These are phyloP conservation scores for Magnolia sinica DNA, from an alignment of 164 flowering plant species.

Conservation along the genomic window DNA sequence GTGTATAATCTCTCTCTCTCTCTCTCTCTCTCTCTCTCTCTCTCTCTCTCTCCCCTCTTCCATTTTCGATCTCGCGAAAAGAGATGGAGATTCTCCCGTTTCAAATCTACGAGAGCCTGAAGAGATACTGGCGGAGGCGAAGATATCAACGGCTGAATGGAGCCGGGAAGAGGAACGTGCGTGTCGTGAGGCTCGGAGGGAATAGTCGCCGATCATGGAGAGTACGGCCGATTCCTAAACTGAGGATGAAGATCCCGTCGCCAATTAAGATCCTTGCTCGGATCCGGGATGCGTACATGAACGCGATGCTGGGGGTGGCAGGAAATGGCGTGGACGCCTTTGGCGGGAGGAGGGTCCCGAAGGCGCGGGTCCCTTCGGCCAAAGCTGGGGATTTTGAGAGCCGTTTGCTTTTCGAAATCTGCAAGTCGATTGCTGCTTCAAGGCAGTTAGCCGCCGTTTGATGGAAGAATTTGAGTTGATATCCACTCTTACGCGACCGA, in stretches of 20 bases:
- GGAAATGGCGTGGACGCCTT: background rate
- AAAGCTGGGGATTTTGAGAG: conserved; percentile 6
- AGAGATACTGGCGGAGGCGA: conserved; percentile 8
- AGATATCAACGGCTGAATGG: conserved; percentile 13
- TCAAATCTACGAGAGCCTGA: conserved; percentile 1
- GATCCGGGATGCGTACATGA: conserved; percentile 7
- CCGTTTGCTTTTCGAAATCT: conserved; percentile 16
- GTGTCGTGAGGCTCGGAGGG: conserved; percentile 11
- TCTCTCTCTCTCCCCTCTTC: too few relatives aligned
- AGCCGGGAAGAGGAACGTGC: conserved; percentile 1
- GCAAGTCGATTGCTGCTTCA: conserved; percentile 17
- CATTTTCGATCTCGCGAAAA: background rate
- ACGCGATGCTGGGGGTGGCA: conserved; percentile 2
- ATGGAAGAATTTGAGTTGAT: background rate
- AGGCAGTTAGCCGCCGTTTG: conserved; percentile 3
- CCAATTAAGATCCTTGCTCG: conserved; percentile 9
- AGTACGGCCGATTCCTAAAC: conserved; percentile 2
- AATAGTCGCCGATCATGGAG: background rate
- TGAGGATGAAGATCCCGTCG: background rate
- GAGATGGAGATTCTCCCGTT: conserved; percentile 1
- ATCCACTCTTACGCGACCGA: too few relatives aligned
- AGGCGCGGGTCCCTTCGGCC: background rate
- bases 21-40: too few relatives aligned
- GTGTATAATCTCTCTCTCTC: too few relatives aligned
- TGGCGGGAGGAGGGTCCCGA: background rate